Evolutionary conservation across 768 basidiomycete species (phyloP).

Genomic region (Termitomyces sp.): DNA sequence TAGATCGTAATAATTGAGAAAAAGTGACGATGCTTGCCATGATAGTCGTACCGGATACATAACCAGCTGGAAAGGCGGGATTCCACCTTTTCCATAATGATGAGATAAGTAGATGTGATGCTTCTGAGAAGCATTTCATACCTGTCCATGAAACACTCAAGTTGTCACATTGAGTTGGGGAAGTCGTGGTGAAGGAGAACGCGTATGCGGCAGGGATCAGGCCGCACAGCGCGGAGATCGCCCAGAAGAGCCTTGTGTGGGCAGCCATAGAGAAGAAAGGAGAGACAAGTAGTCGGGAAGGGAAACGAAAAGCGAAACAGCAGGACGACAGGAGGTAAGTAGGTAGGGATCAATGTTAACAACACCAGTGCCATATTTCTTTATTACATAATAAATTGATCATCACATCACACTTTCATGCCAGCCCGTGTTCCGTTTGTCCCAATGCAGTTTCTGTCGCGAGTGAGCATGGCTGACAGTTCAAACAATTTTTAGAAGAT

Average conservation of each 20-base stretch:
- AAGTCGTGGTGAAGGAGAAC: slow-evolving; percentile 42
- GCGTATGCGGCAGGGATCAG: slow-evolving; percentile 24
- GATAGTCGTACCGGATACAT: slow-evolving; percentile 45
- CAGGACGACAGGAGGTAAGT: not conserved
- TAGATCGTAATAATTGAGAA: slow-evolving; percentile 21
- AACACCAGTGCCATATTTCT: slow-evolving; percentile 1
- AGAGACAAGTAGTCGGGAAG: slow-evolving; percentile 16
- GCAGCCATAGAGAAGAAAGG: slow-evolving; percentile 14
- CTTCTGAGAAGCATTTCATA: slow-evolving; percentile 21
- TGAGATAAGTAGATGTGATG: slow-evolving; percentile 5
- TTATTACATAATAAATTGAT: slow-evolving; percentile 14
- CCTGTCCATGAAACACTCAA: slow-evolving; percentile 64
- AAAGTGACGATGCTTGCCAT: not conserved
- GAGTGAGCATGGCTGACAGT: not conserved
- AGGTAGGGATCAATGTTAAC: too few relatives aligned
- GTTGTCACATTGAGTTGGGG: slow-evolving; percentile 58
- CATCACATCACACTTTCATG: slow-evolving; percentile 2
- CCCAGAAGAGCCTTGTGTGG: slow-evolving; percentile 12
- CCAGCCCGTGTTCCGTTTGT: too few relatives aligned
- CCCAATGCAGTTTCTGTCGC: not conserved
- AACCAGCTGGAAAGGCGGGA: slow-evolving; percentile 47
- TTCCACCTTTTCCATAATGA: slow-evolving; percentile 43
- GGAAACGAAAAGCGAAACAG: slow-evolving; percentile 2
- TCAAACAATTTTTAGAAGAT: not conserved
- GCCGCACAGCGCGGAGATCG: slow-evolving; percentile 20